These are phyloP conservation scores for Arthrocladium fulminans DNA, from an alignment of 2,329 filamentous ascomycete species.

Conservation along the genomic window DNA sequence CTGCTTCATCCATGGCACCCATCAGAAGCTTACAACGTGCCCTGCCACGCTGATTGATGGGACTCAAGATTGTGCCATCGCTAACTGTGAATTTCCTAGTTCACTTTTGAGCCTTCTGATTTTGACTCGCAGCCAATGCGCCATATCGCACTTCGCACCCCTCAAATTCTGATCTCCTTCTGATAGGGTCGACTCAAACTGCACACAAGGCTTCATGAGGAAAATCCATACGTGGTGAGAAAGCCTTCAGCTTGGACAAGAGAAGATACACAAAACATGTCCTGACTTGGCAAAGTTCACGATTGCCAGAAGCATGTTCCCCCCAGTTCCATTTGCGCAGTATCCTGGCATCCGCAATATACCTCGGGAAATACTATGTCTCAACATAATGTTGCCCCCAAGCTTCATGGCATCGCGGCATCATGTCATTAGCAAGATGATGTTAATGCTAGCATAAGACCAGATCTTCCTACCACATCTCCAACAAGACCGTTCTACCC, in stretches of 20 bases:
- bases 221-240: not conserved
- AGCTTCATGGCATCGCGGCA: too few relatives aligned
- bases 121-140: not conserved
- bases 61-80: not conserved
- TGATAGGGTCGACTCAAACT: not conserved
- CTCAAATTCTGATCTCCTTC: not conserved
- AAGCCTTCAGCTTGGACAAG: not conserved
- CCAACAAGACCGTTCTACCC: not conserved
- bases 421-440: not conserved
- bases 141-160: not conserved
- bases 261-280: not conserved
- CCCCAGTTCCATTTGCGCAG: too few relatives aligned
- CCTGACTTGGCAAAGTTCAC: not conserved
- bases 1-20: not conserved
- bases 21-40: not conserved
- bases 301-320: too few relatives aligned
- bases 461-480: not conserved
- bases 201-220: not conserved
- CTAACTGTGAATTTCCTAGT: not conserved
- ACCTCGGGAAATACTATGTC: not conserved
- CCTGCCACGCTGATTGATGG: not conserved
- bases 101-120: not conserved
- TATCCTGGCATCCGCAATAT: too few relatives aligned
- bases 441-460: not conserved
- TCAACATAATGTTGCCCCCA: not conserved